phyloP scores from a whole-genome alignment of 768 basidiomycete genomes.

The Leccinum rimulosum region DNA sequence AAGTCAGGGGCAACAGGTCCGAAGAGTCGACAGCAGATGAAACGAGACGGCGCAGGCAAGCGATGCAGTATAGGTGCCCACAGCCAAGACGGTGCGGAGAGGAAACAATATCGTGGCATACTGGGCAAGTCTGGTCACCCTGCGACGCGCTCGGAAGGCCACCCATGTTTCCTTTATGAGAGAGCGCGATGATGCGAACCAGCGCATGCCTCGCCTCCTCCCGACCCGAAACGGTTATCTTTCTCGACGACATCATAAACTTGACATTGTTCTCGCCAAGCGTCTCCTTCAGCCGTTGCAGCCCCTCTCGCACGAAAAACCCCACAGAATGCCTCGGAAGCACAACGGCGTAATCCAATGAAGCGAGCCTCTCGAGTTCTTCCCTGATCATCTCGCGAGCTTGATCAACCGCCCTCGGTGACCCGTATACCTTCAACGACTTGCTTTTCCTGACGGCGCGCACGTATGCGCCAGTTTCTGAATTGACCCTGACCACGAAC shows the following conservation, averaged over 20 bases:
- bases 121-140: conserved; percentile 40
- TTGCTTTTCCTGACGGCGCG: conserved; percentile 45
- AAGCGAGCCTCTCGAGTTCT: conserved; percentile 47
- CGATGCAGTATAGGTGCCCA: conserved; percentile 63
- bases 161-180: conserved; percentile 24
- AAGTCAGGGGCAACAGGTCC: conserved; percentile 62
- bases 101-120: conserved; percentile 46
- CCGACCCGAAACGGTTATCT: conserved; percentile 51
- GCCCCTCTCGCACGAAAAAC: conserved; percentile 50
- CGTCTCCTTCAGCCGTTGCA: conserved; percentile 48
- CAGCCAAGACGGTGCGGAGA: conserved; percentile 53
- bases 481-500: conserved; percentile 36
- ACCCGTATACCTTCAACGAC: conserved; percentile 44
- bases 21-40: conserved; percentile 48
- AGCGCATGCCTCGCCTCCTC: conserved; percentile 53
- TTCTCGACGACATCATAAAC: conserved; percentile 37
- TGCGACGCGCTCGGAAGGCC: conserved; percentile 1
- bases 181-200: conserved; percentile 43
- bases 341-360: neutral
- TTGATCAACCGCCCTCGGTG: conserved; percentile 19
- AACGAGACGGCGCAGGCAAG: conserved; percentile 59
- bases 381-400: conserved; percentile 45
- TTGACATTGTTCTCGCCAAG: conserved; percentile 27
- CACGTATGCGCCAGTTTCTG: conserved; percentile 37
- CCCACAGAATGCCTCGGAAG: conserved; percentile 42